phyloP scores from a whole-genome alignment of 2,329 filamentous ascomycete species.

The Neonectria faginata region DNA sequence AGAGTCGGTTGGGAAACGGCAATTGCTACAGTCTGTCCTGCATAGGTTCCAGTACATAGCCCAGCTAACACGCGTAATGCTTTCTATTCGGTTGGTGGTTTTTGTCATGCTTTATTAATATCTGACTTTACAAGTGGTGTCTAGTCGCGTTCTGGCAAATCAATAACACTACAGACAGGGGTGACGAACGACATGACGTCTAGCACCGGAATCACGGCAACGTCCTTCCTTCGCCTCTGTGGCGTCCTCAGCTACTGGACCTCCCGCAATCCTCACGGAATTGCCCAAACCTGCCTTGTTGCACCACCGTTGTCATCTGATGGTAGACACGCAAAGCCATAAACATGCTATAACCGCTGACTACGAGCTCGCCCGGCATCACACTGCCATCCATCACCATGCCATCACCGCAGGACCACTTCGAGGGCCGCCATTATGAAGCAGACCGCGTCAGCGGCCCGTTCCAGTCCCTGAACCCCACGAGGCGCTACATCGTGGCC shows the following conservation, averaged over 20 bases:
- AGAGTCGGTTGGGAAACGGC: not conserved
- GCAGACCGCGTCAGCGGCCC: slow-evolving; percentile 27
- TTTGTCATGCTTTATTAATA: no score
- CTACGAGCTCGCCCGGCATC: not conserved
- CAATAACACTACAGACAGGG: not conserved
- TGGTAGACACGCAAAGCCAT: not conserved
- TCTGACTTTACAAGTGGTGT: not conserved
- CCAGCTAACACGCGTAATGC: not conserved
- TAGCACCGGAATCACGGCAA: slow-evolving; percentile 24
- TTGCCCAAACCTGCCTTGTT: not conserved
- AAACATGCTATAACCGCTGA: not conserved
- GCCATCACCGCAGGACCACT: slow-evolving; percentile 18
- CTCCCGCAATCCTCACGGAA: slow-evolving; percentile 15
- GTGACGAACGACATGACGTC: slow-evolving; percentile 7
- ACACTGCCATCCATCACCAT: not conserved
- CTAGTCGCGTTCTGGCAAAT: not conserved
- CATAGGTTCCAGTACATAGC: not conserved
- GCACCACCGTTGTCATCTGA: slow-evolving; percentile 1
- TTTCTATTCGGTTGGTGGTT: not conserved
- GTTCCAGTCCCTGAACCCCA: slow-evolving; percentile 27
- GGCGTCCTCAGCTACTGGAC: slow-evolving; percentile 1
- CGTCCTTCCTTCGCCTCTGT: slow-evolving; percentile 5
- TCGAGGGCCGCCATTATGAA: slow-evolving; percentile 26
- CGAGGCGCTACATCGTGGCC: slow-evolving; percentile 20
- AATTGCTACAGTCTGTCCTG: not conserved